A percentile compares a stretch with the other conserved stretches of the same genome.
These are phyloP conservation scores for Cryptosporidium ubiquitum DNA, from an alignment of 169 alveolate species.

Conservation along the genomic window DNA sequence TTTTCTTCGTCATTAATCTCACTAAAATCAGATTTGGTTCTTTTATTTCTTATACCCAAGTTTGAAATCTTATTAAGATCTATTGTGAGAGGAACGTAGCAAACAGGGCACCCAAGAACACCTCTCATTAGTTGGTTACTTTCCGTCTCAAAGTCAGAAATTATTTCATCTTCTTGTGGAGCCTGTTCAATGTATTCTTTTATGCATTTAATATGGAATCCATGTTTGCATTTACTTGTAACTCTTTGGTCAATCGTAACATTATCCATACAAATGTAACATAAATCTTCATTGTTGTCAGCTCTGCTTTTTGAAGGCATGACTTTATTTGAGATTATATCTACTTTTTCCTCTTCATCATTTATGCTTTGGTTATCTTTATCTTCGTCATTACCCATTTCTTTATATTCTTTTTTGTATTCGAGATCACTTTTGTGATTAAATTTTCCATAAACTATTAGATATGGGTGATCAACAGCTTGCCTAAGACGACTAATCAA, in stretches of 20 bases:
- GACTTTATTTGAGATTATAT: not conserved
- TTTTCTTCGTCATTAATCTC: slow-evolving; percentile 7
- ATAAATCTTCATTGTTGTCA: slow-evolving; percentile 36
- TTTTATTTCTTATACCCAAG: not conserved
- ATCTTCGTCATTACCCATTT: not conserved
- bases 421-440: slow-evolving; percentile 16
- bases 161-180: slow-evolving; percentile 74
- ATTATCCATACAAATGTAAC: slow-evolving; percentile 74
- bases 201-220: slow-evolving; percentile 86
- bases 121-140: slow-evolving; percentile 43
- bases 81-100: slow-evolving; percentile 80
- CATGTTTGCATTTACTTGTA: slow-evolving; percentile 83
- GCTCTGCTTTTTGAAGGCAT: slow-evolving; percentile 74
- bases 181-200: slow-evolving; percentile 84
- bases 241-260: slow-evolving; percentile 77
- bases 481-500: slow-evolving; percentile 88
- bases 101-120: slow-evolving; percentile 84
- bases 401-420: not conserved
- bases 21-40: not conserved
- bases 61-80: slow-evolving; percentile 66
- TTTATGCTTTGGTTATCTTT: not conserved
- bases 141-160: not conserved
- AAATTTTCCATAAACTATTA: slow-evolving; percentile 86
- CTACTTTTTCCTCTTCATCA: not conserved
- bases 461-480: slow-evolving; percentile 92